Percentiles rank a stretch among this genome's conserved stretches.
phyloP scores from a whole-genome alignment of 352 stramenopile species.

The Pythium rishiriense region DNA sequence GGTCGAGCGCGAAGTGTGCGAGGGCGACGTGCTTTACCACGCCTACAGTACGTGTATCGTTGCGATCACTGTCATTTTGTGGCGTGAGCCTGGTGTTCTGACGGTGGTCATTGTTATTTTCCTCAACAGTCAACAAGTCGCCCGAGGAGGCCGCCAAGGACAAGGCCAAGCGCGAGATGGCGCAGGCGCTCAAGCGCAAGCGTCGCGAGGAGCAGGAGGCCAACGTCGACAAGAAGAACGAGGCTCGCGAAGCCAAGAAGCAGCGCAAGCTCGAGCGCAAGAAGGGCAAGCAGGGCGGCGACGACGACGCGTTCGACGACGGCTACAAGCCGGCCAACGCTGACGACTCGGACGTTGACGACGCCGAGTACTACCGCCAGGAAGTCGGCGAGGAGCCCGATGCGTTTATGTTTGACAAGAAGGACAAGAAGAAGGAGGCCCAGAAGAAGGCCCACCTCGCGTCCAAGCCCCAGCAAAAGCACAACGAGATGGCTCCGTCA shows the following conservation, averaged over 20 bases:
- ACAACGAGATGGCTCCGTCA: constrained; percentile 59
- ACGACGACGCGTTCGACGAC: constrained; percentile 35
- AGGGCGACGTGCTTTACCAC: constrained; percentile 98
- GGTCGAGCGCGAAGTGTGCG: constrained; percentile 95
- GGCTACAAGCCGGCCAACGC: constrained; percentile 44
- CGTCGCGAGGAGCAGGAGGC: constrained; percentile 87
- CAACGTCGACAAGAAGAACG: constrained; percentile 90
- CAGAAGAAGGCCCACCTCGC: constrained; percentile 24
- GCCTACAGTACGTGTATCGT: constrained; percentile 60
- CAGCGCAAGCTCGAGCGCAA: constrained; percentile 69
- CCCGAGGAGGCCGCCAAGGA: constrained; percentile 77
- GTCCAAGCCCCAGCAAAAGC: constrained; percentile 41
- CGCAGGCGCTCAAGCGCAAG: constrained; percentile 75
- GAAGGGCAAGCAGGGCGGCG: constrained; percentile 37
- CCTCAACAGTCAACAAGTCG: constrained; percentile 67
- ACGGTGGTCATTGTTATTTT: constrained; percentile 1
- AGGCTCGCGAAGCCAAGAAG: constrained; percentile 79
- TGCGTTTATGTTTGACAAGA: constrained; percentile 71
- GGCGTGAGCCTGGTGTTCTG: background rate
- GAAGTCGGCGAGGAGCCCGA: constrained; percentile 83
- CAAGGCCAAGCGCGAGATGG: constrained; percentile 78
- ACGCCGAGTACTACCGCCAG: constrained; percentile 82
- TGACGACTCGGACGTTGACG: constrained; percentile 69
- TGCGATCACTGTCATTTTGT: background rate
- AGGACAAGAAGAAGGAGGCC: constrained; percentile 58